Evolutionary conservation across 2,329 filamentous ascomycete genomes (phyloP), one percentile per base, ranked within the genome.

Genomic region (Catunica adiposa): DNA sequence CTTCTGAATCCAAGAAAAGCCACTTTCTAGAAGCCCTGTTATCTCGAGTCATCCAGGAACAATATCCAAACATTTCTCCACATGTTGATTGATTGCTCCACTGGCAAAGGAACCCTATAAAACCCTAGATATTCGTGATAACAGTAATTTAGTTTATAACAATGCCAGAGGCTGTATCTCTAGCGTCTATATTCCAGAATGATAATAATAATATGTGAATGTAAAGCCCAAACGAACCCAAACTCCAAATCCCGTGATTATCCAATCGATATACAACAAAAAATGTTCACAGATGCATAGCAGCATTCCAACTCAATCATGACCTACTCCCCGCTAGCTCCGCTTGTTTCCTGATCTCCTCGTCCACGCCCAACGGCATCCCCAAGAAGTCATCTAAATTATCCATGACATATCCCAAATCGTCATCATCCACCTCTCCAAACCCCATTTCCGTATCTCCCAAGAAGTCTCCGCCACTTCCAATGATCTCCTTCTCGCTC

Each of bases 351-450:
- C 60, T 58, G 6, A 63, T 56, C 48, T 63, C 62, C 2, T 62
- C 61, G 22, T 70, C 67, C 1, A 70, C 60, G 37, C 69, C 64
- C 63, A 66, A 68, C 25, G 56, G 53, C 15, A 63, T 62, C 42
- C 70, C 68, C 6, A 74, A 61, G 55, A 73, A 75, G 17, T 74
- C 69, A 52, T 67, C 68, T 4, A 75, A 62, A 58, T 75, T 71
- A 20, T 69, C 66, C 57, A 75, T 64, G 1, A 75, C 72, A 3
- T 66, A 70, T 15, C 34, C 50, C 38, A 72, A 72, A 56, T 72
- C 70, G 58, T 75, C 72, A 31, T 61, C 58, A 29, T 75, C 72
- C 37, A 64, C 60, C 38, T 62, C 58, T 14, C 61, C 59, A 37
- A 34, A n/a, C 38, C 17, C 31, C 38, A 55, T 55, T 11, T 53